Base-by-base conservation (phyloP, 192 early-diverging fungal genomes). In the Rhizophagus prolifer region DNA sequence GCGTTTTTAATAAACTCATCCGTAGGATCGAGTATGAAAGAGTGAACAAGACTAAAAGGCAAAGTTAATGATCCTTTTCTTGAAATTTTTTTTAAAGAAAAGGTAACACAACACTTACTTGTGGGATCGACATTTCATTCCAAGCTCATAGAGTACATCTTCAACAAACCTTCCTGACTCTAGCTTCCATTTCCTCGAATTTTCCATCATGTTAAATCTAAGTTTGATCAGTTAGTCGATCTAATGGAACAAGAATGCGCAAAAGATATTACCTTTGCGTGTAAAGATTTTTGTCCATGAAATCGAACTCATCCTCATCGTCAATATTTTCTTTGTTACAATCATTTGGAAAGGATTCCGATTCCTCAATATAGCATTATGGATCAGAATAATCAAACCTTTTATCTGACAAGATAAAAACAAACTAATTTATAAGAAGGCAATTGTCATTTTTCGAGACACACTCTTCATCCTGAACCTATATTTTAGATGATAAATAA, bases 11-110 rank as follows among this genome's bases (percentile, higher is more conserved):
- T 10, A 66, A 78, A 78, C 14, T 6, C 3, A 64, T 78, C 77
- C 69, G 23, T 47, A 63, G 41, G 58, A 62, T 78, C 77, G 30
- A 78, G 58, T 23, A 78, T 72, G 44, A 78, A 72, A 12, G 77
- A 78, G 68, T 78, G 77, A 41, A 78, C 69, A n/a, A 70, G 77
- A 64, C 77, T 78, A 78, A 72, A 78, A 78, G 34, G 30, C 38
- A 31, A 77, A 70, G 26, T 72, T 50, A 70, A 30, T 46, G 26
- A 44, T 36, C 14, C 63, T n/a, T n/a, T n/a, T 69, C 67, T 36
- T 69, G 14, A 36, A 54, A 54, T 36, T 21, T 34, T n/a, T 34
- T 28, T 28, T 62, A 44, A n/a, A n/a, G n/a, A 62, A 62, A 63
- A 63, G 25, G 61, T 65, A 62, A 25, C 74, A 75, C 44, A 63